A percentile compares a stretch with the other conserved stretches of the same genome.
phyloP scores from a whole-genome alignment of 2,329 filamentous ascomycete species.

The Septoria petroselini region DNA sequence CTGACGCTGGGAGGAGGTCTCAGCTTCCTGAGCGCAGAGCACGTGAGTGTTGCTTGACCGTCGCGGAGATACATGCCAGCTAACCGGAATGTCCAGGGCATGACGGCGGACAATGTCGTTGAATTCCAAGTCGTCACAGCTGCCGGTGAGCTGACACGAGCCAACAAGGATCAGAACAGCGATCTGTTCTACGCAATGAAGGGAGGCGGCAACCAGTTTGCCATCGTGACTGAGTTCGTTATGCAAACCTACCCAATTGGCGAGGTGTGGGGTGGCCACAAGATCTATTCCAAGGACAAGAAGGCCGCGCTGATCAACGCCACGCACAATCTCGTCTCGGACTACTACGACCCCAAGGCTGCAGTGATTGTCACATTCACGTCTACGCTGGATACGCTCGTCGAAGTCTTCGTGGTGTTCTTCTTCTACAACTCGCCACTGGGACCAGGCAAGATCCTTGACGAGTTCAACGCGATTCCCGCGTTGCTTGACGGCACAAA shows the following conservation, averaged over 20 bases:
- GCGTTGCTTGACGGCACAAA: constrained; percentile 22
- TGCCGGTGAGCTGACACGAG: constrained; percentile 27
- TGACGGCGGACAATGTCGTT: constrained; percentile 32
- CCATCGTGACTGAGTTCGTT: constrained; percentile 41
- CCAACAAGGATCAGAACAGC: constrained; percentile 28
- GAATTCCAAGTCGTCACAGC: constrained; percentile 36
- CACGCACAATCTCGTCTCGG: constrained; percentile 52
- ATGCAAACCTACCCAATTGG: constrained; percentile 27
- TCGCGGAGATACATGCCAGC: neutral
- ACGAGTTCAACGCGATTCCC: constrained; percentile 49
- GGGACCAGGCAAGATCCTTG: constrained; percentile 52
- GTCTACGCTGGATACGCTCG: constrained; percentile 42
- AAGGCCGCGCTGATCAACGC: constrained; percentile 43
- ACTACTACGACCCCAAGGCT: constrained; percentile 59
- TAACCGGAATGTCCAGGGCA: constrained; percentile 19
- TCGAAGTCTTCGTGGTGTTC: constrained; percentile 60
- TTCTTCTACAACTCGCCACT: constrained; percentile 54
- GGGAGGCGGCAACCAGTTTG: constrained; percentile 32
- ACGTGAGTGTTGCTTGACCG: constrained; percentile 30
- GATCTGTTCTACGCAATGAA: constrained; percentile 32
- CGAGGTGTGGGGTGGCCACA: constrained; percentile 49
- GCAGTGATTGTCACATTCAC: constrained; percentile 58
- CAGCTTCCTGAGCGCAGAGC: constrained; percentile 27
- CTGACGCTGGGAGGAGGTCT: constrained; percentile 34
- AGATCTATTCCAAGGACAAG: constrained; percentile 41